phyloP scores from a whole-genome alignment of 768 basidiomycete genomes.

The Amylocystis lapponica region DNA sequence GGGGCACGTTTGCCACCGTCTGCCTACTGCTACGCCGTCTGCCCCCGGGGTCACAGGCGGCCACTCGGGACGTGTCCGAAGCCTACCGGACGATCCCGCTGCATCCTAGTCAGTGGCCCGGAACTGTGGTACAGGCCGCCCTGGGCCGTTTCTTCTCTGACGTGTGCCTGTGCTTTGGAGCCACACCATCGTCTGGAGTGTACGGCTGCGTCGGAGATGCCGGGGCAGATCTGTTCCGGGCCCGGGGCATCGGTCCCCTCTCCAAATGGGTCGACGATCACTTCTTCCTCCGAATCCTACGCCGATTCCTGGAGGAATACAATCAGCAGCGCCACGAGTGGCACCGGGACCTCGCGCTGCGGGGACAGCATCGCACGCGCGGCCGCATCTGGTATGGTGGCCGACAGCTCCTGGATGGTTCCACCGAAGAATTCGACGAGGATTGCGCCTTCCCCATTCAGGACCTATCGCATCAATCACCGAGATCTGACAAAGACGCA shows the following conservation, averaged over 20 bases:
- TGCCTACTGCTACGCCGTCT: slow-evolving; percentile 26
- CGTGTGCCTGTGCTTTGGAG: slow-evolving; percentile 4
- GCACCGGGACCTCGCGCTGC: slow-evolving; percentile 5
- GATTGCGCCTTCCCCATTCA: slow-evolving; percentile 13
- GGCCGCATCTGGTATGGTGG: no score
- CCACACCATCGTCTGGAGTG: background rate
- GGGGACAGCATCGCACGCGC: no score
- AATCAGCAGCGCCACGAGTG: slow-evolving; percentile 8
- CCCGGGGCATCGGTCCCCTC: slow-evolving; percentile 15
- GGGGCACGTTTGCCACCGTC: slow-evolving; percentile 36
- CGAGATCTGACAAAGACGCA: slow-evolving; percentile 12
- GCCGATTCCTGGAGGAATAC: no score
- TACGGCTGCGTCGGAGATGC: slow-evolving; percentile 11
- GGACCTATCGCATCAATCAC: slow-evolving; percentile 20
- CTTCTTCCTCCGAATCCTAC: no score
- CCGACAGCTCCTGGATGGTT: no score
- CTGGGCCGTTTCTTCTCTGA: slow-evolving; percentile 1
- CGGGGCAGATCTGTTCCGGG: slow-evolving; percentile 9
- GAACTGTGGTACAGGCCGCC: slow-evolving; percentile 15
- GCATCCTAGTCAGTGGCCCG: slow-evolving; percentile 31
- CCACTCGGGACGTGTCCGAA: slow-evolving; percentile 31
- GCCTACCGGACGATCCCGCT: slow-evolving; percentile 33
- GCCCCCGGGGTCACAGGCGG: slow-evolving; percentile 32
- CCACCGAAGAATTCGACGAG: no score
- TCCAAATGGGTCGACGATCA: slow-evolving; percentile 23